Conservation (phyloP, 2,329 filamentous ascomycete genomes). For the Dothideomycetes sp. region DNA sequence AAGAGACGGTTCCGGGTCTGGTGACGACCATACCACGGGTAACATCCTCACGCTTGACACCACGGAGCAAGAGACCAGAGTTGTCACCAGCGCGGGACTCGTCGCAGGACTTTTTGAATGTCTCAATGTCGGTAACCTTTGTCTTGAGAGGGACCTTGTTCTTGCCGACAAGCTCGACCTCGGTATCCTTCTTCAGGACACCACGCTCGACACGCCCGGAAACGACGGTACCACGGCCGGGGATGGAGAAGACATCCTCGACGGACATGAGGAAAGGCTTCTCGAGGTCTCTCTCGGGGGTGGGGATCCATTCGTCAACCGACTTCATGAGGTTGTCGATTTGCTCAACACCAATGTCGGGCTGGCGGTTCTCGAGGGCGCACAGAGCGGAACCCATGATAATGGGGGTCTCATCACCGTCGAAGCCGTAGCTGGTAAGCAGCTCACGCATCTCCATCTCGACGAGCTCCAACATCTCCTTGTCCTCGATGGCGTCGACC, state of each 20-base stretch:
- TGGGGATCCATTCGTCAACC: slow-evolving; percentile 94
- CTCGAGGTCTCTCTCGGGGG: slow-evolving; percentile 83
- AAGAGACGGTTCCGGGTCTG: slow-evolving; percentile 72
- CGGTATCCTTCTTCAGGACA: slow-evolving; percentile 81
- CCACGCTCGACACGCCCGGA: slow-evolving; percentile 97
- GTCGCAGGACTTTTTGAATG: slow-evolving; percentile 99
- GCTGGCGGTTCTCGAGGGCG: slow-evolving; percentile 76
- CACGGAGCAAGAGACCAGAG: slow-evolving; percentile 91
- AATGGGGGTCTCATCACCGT: slow-evolving; percentile 96
- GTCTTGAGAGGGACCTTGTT: slow-evolving; percentile 78
- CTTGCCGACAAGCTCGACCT: slow-evolving; percentile 92
- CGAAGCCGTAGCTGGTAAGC: slow-evolving; percentile 84
- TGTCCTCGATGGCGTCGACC: slow-evolving; percentile 92
- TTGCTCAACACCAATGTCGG: slow-evolving; percentile 77
- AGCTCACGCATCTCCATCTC: slow-evolving; percentile 99
- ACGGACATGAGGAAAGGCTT: slow-evolving; percentile 99
- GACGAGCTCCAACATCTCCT: slow-evolving; percentile 99
- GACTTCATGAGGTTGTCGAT: slow-evolving; percentile 86
- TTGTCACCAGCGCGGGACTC: slow-evolving; percentile 96
- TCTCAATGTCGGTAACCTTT: slow-evolving; percentile 99
- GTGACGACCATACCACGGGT: slow-evolving; percentile 89
- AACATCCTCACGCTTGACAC: slow-evolving; percentile 91
- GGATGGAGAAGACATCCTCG: slow-evolving; percentile 55
- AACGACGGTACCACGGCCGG: slow-evolving; percentile 88
- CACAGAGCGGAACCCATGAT: slow-evolving; percentile 94